Evolutionary conservation across 2,329 filamentous ascomycete species (phyloP), one percentile per base, ranked within the genome.

Genomic region (Pestalotiopsis sp.): DNA sequence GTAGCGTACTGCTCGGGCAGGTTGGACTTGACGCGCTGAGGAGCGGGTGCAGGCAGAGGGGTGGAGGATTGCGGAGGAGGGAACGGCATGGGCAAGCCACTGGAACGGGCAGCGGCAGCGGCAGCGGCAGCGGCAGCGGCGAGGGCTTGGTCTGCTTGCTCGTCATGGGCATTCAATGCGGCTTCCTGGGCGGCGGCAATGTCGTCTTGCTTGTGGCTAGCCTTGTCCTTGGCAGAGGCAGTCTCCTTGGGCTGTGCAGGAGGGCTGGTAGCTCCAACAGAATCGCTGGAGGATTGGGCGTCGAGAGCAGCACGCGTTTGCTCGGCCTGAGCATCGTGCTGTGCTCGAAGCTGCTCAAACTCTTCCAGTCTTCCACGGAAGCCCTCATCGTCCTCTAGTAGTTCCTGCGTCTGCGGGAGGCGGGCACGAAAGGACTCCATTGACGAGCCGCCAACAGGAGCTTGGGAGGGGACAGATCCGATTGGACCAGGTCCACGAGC

Each of bases 31-130:
- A 91, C 92, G 64, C 95, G 90, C 81, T 97, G 94, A 11, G 95
- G 94, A 58, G 93, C 94, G 13, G 95, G 95, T 0, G 95, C 95
- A 3, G 95, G 94, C 45, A 98, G 86, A 56, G 94, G 94, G 2
- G 94, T 97, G 25, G 89, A 88, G 2, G 93, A 93, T 66, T 91
- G 90, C 12, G 91, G 89, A 12, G 92, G 88, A 23, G 88, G 88
- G 77, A 91, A 91, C 4, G 92, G 91, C 85, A 93, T 90, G n/a
- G 94, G 93, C 76, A 97, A 86, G 36, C 90, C 91, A 14, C 87
- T 87, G 66, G 90, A 85, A 75, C 89, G 88, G 5, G 85, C 85
- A 57, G 87, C 85, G 5, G 75, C 20, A 1, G 20, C 20, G 20
- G 20, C 20, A 1, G 20, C 20, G 20, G 20, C 85, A 57, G 87